Percentiles rank a stretch among this genome's conserved stretches.
Conservation (phyloP, 169 alveolate genomes). For the Neospora caninum region DNA sequence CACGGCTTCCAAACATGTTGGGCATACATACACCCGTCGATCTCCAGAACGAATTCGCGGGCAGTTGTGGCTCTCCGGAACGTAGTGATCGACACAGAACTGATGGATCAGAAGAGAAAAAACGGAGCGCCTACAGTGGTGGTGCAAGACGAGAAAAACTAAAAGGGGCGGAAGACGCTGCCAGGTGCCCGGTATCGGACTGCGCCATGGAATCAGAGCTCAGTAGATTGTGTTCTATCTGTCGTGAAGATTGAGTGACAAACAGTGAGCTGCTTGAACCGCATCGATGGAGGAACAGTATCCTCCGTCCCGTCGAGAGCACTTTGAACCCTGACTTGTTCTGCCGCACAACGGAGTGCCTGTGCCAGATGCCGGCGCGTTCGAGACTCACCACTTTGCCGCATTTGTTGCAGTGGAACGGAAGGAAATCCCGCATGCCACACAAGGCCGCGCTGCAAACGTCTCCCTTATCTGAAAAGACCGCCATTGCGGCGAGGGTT, state of each 20-base stretch:
- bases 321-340: too few species aligned
- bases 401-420: slow-evolving; percentile 62
- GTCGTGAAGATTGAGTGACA: too few species aligned
- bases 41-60: slow-evolving; percentile 40
- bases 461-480: slow-evolving; percentile 56
- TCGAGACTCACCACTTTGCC: slow-evolving; percentile 46
- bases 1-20: slow-evolving; percentile 47
- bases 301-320: too few species aligned
- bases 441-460: slow-evolving; percentile 61
- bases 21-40: slow-evolving; percentile 64
- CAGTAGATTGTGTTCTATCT: too few species aligned
- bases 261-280: too few species aligned
- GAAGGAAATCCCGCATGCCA: slow-evolving; percentile 60
- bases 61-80: slow-evolving; percentile 59
- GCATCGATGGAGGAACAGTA: too few species aligned
- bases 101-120: not conserved
- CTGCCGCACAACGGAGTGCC: too few species aligned
- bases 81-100: slow-evolving; percentile 60
- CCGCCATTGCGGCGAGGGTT: slow-evolving; percentile 48
- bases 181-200: too few species aligned
- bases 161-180: not conserved
- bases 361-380: too few species aligned
- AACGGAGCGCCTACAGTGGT: not conserved
- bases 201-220: too few species aligned
- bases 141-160: not conserved